Conservation (phyloP, 1,139 yeast genomes). For the Scheffersomyces parashehatae region DNA sequence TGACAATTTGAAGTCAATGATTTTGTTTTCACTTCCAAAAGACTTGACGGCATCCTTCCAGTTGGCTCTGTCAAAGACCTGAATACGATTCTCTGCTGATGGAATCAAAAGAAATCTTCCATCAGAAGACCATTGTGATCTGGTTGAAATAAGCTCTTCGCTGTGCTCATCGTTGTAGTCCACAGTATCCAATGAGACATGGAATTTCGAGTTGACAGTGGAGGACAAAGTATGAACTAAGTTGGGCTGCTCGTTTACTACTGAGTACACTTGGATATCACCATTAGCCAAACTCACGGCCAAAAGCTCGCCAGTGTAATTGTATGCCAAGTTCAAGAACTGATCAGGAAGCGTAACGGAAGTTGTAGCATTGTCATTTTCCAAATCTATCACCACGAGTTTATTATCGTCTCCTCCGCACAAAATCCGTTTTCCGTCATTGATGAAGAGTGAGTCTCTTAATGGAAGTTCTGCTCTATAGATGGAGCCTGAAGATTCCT, state of each 20-base stretch:
- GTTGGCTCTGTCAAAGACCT: constrained; percentile 36
- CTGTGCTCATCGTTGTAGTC: constrained; percentile 39
- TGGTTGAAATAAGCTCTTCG: constrained; percentile 38
- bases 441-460: constrained; percentile 64
- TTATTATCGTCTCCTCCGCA: constrained; percentile 79
- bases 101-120: constrained; percentile 69
- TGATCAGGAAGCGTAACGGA: constrained; percentile 52
- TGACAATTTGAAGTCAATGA: constrained; percentile 59
- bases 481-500: constrained; percentile 26
- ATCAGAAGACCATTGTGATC: constrained; percentile 38
- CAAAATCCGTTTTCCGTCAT: constrained; percentile 67
- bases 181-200: constrained; percentile 38
- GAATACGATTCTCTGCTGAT: constrained; percentile 34
- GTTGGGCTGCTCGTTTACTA: constrained; percentile 44
- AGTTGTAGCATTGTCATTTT: constrained; percentile 33
- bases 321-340: constrained; percentile 62
- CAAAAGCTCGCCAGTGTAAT: constrained; percentile 57
- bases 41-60: constrained; percentile 18
- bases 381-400: constrained; percentile 53
- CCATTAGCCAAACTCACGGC: constrained; percentile 73
- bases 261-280: constrained; percentile 60
- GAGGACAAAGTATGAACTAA: constrained; percentile 43
- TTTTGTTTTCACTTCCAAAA: constrained; percentile 10
- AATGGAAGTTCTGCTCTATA: constrained; percentile 60
- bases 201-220: constrained; percentile 35